Base-by-base conservation (phyloP, 2,329 filamentous ascomycete genomes). In the Colletotrichum chlorophyti region DNA sequence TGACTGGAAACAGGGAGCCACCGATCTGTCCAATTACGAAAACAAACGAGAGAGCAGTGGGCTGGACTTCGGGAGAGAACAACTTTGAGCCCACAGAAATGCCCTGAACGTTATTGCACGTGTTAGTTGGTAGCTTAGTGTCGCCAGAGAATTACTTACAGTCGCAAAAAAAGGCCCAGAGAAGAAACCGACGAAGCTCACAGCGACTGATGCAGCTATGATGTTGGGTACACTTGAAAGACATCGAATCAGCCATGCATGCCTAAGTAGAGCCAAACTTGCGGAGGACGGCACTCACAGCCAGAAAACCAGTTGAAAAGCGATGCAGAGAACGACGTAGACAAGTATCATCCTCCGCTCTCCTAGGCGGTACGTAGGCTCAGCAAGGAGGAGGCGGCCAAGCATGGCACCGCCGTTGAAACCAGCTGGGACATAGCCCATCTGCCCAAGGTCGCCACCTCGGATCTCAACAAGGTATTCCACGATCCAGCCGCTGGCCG, bases 401-500 rank as follows among this genome's bases (percentile, higher is more conserved):
- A 88, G 74, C 4, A 87, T 74, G 0, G 76, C 74, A 0, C 86
- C 86, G 3, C 83, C 85, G 42, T 79, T 85, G 63, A 83, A 84
- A 3, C 84, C 85, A 0, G 85, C 81, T 0, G 85, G 82, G 0
- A 89, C 81, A 48, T 88, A 89, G 0, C 85, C 86, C 69, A 87
- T 82, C 15, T 80, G 73, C 0, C 80, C 74, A 0, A 89, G 71
- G 2, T 82, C 73, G 1, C 85, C 85, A 3, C 81, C 72, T 0
- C 86, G 81, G n/a, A 84, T 83, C 3, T 79, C 77, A 6, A 88
- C 81, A 3, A 89, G 76, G 53, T 85, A 89, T 62, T 88, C 84
- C 2, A 89, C 85, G 0, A 88, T 80, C 86, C 85, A 89, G 1
- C 86, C 85, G 58, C 74, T 69, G 0, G 83, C 80, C 0, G 85